These are phyloP conservation scores for Brasenia schreberi DNA, from an alignment of 164 flowering plant genomes.

Conservation along the genomic window DNA sequence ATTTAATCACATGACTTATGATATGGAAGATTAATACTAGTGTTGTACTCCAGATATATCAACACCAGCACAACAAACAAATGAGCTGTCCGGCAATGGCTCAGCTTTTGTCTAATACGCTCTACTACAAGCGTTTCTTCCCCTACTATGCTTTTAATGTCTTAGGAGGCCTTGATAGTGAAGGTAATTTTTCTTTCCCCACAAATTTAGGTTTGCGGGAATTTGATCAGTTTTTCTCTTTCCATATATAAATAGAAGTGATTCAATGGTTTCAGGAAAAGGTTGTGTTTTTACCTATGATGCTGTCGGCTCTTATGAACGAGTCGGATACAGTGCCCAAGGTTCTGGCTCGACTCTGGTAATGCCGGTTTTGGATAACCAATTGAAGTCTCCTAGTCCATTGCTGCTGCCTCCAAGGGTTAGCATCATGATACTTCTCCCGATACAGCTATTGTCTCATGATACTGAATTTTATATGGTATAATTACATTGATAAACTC, in stretches of 20 bases:
- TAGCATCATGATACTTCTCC: background rate
- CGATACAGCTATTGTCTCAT: background rate
- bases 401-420: conserved; percentile 83
- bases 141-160: conserved; percentile 96
- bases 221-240: background rate
- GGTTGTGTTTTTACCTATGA: conserved; percentile 98
- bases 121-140: conserved; percentile 97
- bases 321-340: conserved; percentile 91
- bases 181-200: conserved; percentile 26
- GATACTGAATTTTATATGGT: background rate
- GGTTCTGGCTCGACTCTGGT: conserved; percentile 94
- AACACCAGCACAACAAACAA: conserved; percentile 95
- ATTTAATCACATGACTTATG: too few species aligned
- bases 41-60: conserved; percentile 44
- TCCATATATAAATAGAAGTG: background rate
- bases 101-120: conserved; percentile 87
- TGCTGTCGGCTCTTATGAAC: conserved; percentile 98
- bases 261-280: conserved; percentile 39
- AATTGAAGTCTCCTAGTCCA: conserved; percentile 94
- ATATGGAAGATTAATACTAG: too few species aligned
- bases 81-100: conserved; percentile 99
- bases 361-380: conserved; percentile 90
- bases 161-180: conserved; percentile 86
- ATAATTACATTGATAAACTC: too few species aligned
- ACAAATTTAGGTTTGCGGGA: background rate